Conservation (phyloP, 2,329 filamentous ascomycete genomes). For the Alternaria dauci region DNA sequence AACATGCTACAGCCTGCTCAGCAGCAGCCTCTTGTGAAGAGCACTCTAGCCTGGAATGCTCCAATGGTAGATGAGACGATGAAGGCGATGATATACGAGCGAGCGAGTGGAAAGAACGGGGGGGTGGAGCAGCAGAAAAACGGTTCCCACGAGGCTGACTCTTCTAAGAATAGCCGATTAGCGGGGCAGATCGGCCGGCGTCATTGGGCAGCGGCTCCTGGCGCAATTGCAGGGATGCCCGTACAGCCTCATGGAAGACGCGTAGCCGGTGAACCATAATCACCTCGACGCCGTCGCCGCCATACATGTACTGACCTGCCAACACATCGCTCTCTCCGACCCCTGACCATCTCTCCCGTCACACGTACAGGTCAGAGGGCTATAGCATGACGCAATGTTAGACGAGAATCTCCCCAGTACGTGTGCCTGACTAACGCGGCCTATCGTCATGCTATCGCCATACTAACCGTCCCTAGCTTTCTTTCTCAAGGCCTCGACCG, state of each 20-base stretch:
- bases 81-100: background rate
- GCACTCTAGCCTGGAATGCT: background rate
- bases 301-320: background rate
- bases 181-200: constrained; percentile 11
- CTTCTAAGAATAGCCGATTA: constrained; percentile 13
- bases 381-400: constrained; percentile 67
- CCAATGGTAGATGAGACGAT: background rate
- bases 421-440: background rate
- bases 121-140: background rate
- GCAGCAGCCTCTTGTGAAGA: background rate
- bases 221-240: constrained; percentile 18
- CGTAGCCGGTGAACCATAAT: constrained; percentile 15
- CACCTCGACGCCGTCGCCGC: constrained; percentile 10
- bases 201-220: constrained; percentile 20
- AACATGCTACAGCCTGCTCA: constrained; percentile 4
- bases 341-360: background rate
- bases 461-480: constrained; percentile 57
- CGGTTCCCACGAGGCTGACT: constrained; percentile 12
- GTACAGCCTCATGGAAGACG: constrained; percentile 23
- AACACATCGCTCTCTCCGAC: background rate
- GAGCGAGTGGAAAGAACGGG: background rate
- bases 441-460: background rate
- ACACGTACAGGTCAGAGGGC: background rate
- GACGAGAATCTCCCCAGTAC: constrained; percentile 89
- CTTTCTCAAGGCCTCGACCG: constrained; percentile 64